Evolutionary conservation across 805 yeast species (phyloP).

Genomic region (Grigorovia transvaalensis): DNA sequence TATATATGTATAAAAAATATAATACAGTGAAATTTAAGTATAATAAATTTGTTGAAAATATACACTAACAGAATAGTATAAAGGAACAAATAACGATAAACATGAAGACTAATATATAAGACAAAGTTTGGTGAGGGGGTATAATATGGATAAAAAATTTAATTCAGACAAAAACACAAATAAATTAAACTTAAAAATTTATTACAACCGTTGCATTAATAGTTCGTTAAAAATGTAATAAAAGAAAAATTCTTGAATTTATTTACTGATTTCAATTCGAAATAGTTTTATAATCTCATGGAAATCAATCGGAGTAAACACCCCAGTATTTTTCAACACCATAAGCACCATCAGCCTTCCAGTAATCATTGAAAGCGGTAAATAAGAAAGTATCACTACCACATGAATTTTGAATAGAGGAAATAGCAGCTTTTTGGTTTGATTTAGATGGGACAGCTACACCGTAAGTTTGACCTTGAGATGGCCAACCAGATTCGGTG

Average conservation of each 20-base stretch:
- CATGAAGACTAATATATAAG: background rate
- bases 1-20: no score
- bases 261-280: no score
- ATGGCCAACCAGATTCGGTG: conserved; percentile 98
- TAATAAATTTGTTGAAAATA: no score
- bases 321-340: conserved; percentile 85
- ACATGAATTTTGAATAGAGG: conserved; percentile 48
- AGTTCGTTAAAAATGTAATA: background rate
- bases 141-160: background rate
- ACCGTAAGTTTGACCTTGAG: conserved; percentile 71
- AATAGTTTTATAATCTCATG: conserved; percentile 49
- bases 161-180: no score
- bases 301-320: conserved; percentile 33
- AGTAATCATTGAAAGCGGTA: conserved; percentile 78
- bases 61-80: background rate
- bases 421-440: conserved; percentile 69
- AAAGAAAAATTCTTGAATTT: background rate
- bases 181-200: no score
- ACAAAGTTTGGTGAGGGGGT: background rate
- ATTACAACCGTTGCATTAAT: background rate
- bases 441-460: conserved; percentile 68
- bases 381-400: conserved; percentile 67
- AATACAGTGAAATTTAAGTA: background rate
- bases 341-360: conserved; percentile 74
- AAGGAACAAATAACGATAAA: background rate